A percentile compares a stretch with the other conserved stretches of the same genome.
phyloP scores from a whole-genome alignment of 352 stramenopile species.

The Phytophthora brassicae region DNA sequence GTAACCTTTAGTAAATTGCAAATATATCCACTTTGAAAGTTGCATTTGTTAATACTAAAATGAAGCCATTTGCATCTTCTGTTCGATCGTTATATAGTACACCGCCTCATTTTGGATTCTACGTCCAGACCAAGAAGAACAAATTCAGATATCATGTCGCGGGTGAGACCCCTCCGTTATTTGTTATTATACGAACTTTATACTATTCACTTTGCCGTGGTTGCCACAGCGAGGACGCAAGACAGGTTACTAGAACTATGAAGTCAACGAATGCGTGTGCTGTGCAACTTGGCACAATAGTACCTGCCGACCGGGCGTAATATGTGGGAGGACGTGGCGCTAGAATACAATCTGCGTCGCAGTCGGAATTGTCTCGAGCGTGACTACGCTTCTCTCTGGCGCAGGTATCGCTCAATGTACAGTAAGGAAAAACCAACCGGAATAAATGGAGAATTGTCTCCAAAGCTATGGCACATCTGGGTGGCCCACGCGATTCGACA shows the following conservation, averaged over 20 bases:
- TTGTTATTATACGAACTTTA: too few species aligned
- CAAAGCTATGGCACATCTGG: neutral
- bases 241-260: too few species aligned
- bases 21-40: too few species aligned
- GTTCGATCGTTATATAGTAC: too few species aligned
- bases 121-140: too few species aligned
- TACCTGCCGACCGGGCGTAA: neutral
- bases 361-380: neutral
- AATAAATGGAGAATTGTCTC: neutral
- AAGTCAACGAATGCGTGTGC: neutral
- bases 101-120: too few species aligned
- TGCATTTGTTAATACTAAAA: too few species aligned
- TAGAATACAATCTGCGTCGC: neutral
- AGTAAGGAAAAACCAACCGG: neutral
- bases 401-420: neutral
- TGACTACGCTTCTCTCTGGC: neutral
- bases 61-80: too few species aligned
- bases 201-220: too few species aligned
- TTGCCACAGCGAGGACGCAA: neutral
- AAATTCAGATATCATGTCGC: too few species aligned
- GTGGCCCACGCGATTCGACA: neutral
- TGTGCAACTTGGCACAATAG: neutral
- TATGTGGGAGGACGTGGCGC: neutral
- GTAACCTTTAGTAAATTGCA: too few species aligned
- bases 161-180: too few species aligned